Evolutionary conservation across 257 asterid genomes (phyloP).

Genomic region (Gynochthodes officinalis): DNA sequence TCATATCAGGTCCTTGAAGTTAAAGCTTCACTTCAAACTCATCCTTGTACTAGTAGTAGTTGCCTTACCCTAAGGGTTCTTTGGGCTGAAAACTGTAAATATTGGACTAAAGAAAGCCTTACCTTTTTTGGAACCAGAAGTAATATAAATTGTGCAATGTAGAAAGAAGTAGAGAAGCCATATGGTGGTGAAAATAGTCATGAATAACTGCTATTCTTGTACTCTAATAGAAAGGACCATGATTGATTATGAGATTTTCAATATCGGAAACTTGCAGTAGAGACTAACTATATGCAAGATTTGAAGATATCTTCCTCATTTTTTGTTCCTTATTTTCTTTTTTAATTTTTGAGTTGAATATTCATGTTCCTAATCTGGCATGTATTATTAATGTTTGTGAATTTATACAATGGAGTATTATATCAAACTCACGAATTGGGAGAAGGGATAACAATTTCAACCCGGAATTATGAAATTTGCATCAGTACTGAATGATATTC

Average conservation of each 20-base stretch:
- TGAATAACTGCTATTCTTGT: not conserved
- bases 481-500: not conserved
- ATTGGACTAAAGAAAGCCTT: not conserved
- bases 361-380: too few species aligned
- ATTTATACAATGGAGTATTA: too few species aligned
- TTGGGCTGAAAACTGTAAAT: not conserved
- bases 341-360: too few species aligned
- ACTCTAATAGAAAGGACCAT: not conserved
- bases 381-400: too few species aligned
- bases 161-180: constrained; percentile 6
- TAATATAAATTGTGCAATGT: not conserved
- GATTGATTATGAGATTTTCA: not conserved
- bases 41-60: not conserved
- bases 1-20: not conserved
- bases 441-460: too few species aligned
- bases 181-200: not conserved
- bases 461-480: not conserved
- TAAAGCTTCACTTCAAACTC: not conserved
- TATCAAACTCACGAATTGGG: too few species aligned
- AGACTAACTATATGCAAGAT: too few species aligned
- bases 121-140: not conserved
- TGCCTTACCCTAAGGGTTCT: not conserved
- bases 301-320: too few species aligned
- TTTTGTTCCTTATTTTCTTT: too few species aligned
- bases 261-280: too few species aligned